Conservation (phyloP, 768 basidiomycete species). For the Paxillus ammoniavirescens region DNA sequence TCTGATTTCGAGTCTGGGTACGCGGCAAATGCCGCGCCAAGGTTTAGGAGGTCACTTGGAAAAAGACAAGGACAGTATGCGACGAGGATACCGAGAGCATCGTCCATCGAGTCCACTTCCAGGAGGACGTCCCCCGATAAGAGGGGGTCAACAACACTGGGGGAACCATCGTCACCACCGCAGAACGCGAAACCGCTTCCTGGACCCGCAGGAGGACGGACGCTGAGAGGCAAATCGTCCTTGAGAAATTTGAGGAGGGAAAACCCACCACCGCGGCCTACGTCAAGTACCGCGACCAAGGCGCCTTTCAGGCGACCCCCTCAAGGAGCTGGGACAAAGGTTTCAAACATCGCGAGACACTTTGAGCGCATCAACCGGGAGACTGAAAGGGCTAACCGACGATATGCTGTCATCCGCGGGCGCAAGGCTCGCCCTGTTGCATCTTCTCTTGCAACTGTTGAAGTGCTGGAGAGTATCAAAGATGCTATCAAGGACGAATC, state of each 20-base stretch:
- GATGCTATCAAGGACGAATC: constrained; percentile 90
- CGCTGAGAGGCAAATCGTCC: constrained; percentile 36
- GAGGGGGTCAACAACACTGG: constrained; percentile 36
- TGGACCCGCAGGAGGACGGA: constrained; percentile 30
- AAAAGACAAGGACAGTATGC: constrained; percentile 37
- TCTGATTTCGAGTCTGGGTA: constrained; percentile 93
- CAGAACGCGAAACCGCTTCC: constrained; percentile 24
- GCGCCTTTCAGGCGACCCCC: constrained; percentile 54
- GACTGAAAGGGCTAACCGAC: constrained; percentile 68
- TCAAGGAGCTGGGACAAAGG: constrained; percentile 58
- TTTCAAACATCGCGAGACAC: constrained; percentile 85
- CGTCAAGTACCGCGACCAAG: constrained; percentile 38
- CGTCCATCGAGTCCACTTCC: constrained; percentile 58
- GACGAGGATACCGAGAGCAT: constrained; percentile 46
- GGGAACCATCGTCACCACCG: constrained; percentile 35
- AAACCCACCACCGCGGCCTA: constrained; percentile 41
- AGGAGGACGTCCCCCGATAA: constrained; percentile 77
- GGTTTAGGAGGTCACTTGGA: constrained; percentile 54
- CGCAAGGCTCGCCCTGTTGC: constrained; percentile 89
- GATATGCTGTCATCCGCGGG: constrained; percentile 84
- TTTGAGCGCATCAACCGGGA: constrained; percentile 85
- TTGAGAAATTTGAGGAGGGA: constrained; percentile 37
- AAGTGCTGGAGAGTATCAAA: constrained; percentile 84
- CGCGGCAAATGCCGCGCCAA: constrained; percentile 87
- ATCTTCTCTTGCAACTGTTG: constrained; percentile 82